Percentiles rank a stretch among this genome's conserved stretches.
phyloP scores from a whole-genome alignment of 164 flowering plant genomes.

The Vitis rotundifolia region DNA sequence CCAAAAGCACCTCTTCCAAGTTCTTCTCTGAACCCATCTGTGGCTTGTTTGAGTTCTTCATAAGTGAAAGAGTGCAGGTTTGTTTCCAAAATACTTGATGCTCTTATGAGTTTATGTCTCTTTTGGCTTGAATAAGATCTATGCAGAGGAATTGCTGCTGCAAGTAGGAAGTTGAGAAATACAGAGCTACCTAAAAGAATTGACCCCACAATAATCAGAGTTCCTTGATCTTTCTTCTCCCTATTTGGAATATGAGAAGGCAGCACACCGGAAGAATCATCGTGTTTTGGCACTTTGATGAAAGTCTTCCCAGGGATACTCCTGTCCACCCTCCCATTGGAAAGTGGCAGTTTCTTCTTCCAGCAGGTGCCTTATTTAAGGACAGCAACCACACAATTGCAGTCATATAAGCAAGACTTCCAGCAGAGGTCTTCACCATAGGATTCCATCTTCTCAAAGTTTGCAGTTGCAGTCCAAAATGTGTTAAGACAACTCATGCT shows the following conservation, averaged over 20 bases:
- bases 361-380: too few species aligned
- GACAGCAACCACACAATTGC: too few species aligned
- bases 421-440: too few species aligned
- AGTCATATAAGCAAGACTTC: too few species aligned
- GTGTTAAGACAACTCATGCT: too few species aligned
- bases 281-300: slow-evolving; percentile 4
- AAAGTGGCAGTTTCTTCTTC: not conserved
- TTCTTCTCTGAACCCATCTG: slow-evolving; percentile 20
- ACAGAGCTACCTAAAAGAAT: slow-evolving; percentile 17
- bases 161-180: slow-evolving; percentile 3
- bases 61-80: slow-evolving; percentile 12
- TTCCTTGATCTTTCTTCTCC: not conserved
- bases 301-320: not conserved
- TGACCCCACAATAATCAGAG: not conserved
- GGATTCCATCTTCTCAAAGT: too few species aligned
- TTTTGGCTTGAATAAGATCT: not conserved
- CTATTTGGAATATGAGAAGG: not conserved
- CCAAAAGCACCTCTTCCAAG: slow-evolving; percentile 23
- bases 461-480: too few species aligned
- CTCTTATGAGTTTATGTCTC: not conserved
- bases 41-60: slow-evolving; percentile 16
- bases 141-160: not conserved
- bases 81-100: not conserved
- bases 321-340: slow-evolving; percentile 4
- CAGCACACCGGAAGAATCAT: not conserved